phyloP scores from a whole-genome alignment of 2,329 filamentous ascomycete species.

The Penicillium nordicum region DNA sequence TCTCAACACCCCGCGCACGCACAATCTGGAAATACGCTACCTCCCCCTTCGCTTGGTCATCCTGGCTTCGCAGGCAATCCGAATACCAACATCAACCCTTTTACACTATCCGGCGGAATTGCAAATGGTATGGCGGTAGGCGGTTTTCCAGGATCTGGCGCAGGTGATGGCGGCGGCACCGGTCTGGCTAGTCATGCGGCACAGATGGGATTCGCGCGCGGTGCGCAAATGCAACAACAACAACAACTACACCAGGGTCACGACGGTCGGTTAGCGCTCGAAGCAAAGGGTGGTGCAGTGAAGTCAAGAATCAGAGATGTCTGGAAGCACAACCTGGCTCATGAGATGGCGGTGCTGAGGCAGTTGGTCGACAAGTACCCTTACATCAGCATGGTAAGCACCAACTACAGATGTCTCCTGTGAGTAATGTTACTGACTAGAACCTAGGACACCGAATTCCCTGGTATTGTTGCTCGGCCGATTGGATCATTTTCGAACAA shows the following conservation, averaged over 20 bases:
- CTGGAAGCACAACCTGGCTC: constrained; percentile 85
- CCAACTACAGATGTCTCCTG: background rate
- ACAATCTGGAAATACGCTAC: constrained; percentile 48
- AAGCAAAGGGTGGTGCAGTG: constrained; percentile 54
- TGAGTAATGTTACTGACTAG: constrained; percentile 13
- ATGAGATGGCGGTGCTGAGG: constrained; percentile 83
- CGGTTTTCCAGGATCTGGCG: constrained; percentile 52
- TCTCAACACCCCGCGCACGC: constrained; percentile 37
- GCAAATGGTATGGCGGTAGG: constrained; percentile 58
- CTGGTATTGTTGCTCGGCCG: constrained; percentile 91
- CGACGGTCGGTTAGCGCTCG: constrained; percentile 54
- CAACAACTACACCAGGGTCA: constrained; percentile 51
- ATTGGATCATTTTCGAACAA: constrained; percentile 94
- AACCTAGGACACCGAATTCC: constrained; percentile 88
- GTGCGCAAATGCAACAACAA: constrained; percentile 62
- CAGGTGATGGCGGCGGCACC: constrained; percentile 58
- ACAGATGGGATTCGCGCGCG: constrained; percentile 80
- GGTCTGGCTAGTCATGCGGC: constrained; percentile 83
- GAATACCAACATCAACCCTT: constrained; percentile 66
- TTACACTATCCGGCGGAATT: constrained; percentile 51
- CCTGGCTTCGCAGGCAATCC: constrained; percentile 65
- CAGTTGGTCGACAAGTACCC: constrained; percentile 85
- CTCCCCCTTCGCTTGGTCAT: constrained; percentile 61
- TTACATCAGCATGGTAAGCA: constrained; percentile 91
- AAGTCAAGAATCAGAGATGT: constrained; percentile 90